Evolutionary conservation across 148 eudicot genomes (phyloP), one percentile per base, ranked within the genome.

Genomic region (Selenicereus undatus): DNA sequence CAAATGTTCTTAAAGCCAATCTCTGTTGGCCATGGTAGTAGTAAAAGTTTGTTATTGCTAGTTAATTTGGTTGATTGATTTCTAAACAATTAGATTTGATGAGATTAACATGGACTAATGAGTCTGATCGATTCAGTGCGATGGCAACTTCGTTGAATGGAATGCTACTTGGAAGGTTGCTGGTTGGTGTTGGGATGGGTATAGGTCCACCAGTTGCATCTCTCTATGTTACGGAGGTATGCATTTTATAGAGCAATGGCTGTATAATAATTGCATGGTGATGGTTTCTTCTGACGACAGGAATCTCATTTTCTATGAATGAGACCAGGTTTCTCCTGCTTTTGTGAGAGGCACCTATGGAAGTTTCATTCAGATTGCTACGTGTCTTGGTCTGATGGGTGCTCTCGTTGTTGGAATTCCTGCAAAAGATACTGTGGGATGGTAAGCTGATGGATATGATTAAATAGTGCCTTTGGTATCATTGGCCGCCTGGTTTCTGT

Each of bases 341-440:
- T 90, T 89, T 85, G 92, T 96, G 72, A 89, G 99, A 88, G 99
- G 99, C 78, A 96, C 99, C 71, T 96, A 92, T 82, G 99, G 99
- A 79, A 93, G 99, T 89, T 92, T 96, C 81, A 91, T 96, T 79
- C 99, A 96, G 71, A 93, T 96, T 81, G 93, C 98, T 75, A 92
- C 97, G 26, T 96, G 99, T 80, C 90, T 91, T 84, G 98, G 98
- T 78, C 73, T 96, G 73, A 84, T 92, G 86, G 92, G 86, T 36
- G 90, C 99, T 81, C 84, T 96, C 1, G 48, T 91, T 50, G 84
- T 96, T 76, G 98, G 99, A 68, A 91, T 93, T 79, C 99, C 98
- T 76, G 96, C 88, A 50, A 96, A 90, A 84, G 86, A 82, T 82
- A 84, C 85, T 64, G 51, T 58, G 43, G 95, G 90, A 64, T 93